Percentiles rank a stretch among this genome's conserved stretches.
Evolutionary conservation across 2,329 filamentous ascomycete genomes (phyloP).

Genomic region (Tympanopsis confertula): DNA sequence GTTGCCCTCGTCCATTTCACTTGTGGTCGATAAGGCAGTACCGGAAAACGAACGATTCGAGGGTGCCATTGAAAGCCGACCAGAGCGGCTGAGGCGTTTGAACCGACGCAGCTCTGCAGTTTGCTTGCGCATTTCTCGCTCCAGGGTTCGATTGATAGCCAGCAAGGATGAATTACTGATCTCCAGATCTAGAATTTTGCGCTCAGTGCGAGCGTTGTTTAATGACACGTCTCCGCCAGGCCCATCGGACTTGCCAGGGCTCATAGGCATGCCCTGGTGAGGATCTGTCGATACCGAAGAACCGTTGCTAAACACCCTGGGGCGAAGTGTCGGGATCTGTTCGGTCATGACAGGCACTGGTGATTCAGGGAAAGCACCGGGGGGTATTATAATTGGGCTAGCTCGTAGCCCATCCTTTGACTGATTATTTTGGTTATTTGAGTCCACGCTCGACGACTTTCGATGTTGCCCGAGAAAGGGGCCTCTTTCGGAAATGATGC

Average conservation of each 20-base stretch:
- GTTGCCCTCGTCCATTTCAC: constrained; percentile 14
- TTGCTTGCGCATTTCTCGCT: constrained; percentile 60
- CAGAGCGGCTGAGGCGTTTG: constrained; percentile 52
- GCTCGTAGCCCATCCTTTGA: background rate
- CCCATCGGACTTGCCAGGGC: constrained; percentile 25
- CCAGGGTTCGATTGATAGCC: constrained; percentile 61
- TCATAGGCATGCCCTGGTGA: constrained; percentile 9
- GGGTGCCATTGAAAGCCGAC: constrained; percentile 37
- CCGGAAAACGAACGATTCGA: constrained; percentile 16
- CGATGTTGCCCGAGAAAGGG: background rate
- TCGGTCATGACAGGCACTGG: background rate
- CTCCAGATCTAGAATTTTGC: constrained; percentile 64
- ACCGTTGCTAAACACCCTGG: background rate
- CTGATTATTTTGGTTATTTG: background rate
- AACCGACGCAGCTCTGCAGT: constrained; percentile 57
- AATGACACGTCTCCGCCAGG: too few species aligned
- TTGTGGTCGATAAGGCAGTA: constrained; percentile 19
- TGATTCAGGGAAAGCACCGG: background rate
- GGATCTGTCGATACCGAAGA: background rate
- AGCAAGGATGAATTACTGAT: constrained; percentile 65
- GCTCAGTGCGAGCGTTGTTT: constrained; percentile 57
- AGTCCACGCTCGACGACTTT: background rate
- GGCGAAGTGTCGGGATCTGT: background rate
- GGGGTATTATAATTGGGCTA: background rate
- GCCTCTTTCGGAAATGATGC: background rate